phyloP scores from a whole-genome alignment of 805 yeast species.

The Priceomyces haplophilus region DNA sequence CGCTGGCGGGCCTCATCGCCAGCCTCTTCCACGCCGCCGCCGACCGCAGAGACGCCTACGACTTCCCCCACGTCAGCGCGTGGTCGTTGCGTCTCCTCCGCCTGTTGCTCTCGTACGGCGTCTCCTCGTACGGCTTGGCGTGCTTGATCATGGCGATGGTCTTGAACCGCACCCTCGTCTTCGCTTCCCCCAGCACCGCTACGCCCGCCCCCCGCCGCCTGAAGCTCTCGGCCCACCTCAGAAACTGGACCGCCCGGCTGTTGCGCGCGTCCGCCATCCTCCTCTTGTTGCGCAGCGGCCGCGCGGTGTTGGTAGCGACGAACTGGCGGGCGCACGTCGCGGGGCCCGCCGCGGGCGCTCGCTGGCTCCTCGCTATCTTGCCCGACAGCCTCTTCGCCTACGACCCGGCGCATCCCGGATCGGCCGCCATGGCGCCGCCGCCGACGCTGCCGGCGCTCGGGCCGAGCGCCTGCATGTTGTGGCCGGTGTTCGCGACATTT shows the following conservation, averaged over 20 bases:
- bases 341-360: conserved; percentile 3
- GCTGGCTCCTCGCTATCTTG: conserved; percentile 14
- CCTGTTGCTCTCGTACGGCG: conserved; percentile 22
- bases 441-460: conserved; percentile 32
- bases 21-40: conserved; percentile 13
- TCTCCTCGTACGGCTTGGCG: conserved; percentile 35
- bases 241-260: conserved; percentile 14
- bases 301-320: conserved; percentile 30
- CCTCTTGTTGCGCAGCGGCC: conserved; percentile 22
- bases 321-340: conserved; percentile 21
- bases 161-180: conserved; percentile 34
- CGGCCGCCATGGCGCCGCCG: conserved; percentile 30
- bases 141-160: conserved; percentile 38
- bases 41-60: conserved; percentile 9
- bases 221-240: conserved; percentile 1
- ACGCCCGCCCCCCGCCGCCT: conserved; percentile 10
- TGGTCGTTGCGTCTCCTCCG: no score
- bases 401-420: conserved; percentile 17
- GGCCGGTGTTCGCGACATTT: conserved; percentile 56
- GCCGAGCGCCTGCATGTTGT: conserved; percentile 52
- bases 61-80: no score
- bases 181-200: conserved; percentile 34
- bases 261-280: conserved; percentile 28
- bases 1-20: neutral
- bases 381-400: conserved; percentile 21